Evolutionary conservation across 371 early-diverging fungal species (phyloP).

Genomic region (Choanephora cucurbitarum): DNA sequence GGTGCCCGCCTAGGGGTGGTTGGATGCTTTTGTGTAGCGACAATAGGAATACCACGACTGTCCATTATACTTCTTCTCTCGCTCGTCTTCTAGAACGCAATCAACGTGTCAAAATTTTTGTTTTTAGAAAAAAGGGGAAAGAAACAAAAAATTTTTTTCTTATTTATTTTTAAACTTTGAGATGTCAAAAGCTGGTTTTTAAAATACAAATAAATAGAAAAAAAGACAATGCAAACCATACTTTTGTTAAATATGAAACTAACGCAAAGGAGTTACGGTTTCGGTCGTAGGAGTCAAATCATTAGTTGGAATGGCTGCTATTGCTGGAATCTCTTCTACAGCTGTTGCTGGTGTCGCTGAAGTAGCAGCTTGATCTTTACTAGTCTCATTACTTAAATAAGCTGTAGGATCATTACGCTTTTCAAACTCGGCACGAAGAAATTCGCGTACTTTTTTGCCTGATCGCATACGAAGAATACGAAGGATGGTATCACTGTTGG

Average conservation of each 20-base stretch:
- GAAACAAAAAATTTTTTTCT: slow-evolving; percentile 18
- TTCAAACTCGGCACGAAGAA: slow-evolving; percentile 42
- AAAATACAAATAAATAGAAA: slow-evolving; percentile 29
- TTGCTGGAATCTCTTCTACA: slow-evolving; percentile 12
- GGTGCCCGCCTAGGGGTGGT: slow-evolving; percentile 11
- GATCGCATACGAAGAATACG: slow-evolving; percentile 58
- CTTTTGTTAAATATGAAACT: background rate
- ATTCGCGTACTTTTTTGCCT: slow-evolving; percentile 48
- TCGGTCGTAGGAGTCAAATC: slow-evolving; percentile 25
- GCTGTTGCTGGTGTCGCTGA: background rate
- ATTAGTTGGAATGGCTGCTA: slow-evolving; percentile 22
- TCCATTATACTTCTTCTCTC: slow-evolving; percentile 15
- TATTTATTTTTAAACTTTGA: slow-evolving; percentile 70
- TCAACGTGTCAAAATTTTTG: too few species aligned
- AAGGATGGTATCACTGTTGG: slow-evolving; percentile 54
- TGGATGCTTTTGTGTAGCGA: slow-evolving; percentile 6
- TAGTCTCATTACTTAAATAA: slow-evolving; percentile 2
- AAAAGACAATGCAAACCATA: too few species aligned
- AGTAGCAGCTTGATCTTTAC: slow-evolving; percentile 1
- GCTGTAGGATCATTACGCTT: slow-evolving; percentile 38
- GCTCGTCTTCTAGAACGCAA: too few species aligned
- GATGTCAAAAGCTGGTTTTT: slow-evolving; percentile 86
- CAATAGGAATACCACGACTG: slow-evolving; percentile 31
- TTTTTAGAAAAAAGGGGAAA: background rate
- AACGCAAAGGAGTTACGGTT: slow-evolving; percentile 18